Evolutionary conservation across 306 rosid species (phyloP).

Genomic region (Cercis canadensis): DNA sequence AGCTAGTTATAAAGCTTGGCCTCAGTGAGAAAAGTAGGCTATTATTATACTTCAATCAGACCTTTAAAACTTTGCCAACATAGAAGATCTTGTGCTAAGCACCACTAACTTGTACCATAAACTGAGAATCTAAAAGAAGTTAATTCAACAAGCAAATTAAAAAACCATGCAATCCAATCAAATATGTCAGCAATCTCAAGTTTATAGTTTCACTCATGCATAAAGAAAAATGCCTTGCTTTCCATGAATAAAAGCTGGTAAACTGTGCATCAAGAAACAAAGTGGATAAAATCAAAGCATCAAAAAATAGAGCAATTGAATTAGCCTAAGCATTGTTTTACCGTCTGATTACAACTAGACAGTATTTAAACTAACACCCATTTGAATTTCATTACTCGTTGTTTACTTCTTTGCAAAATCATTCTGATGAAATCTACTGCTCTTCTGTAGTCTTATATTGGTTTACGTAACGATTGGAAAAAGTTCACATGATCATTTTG

Average conservation of each 20-base stretch:
- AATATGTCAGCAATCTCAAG: slow-evolving; percentile 2
- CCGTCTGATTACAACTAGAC: neutral
- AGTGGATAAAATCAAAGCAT: neutral
- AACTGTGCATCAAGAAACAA: neutral
- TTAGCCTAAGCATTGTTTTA: no score
- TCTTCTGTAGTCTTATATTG: slow-evolving; percentile 14
- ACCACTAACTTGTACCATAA: slow-evolving; percentile 3
- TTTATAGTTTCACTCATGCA: neutral
- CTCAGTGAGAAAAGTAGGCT: slow-evolving; percentile 16
- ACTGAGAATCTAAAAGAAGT: no score
- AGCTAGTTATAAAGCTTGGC: slow-evolving; percentile 11
- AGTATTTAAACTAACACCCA: no score
- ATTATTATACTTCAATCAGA: slow-evolving; percentile 7
- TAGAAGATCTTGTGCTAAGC: slow-evolving; percentile 28
- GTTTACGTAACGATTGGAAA: neutral
- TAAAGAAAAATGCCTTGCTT: slow-evolving; percentile 4
- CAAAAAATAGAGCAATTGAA: neutral
- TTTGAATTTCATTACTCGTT: neutral
- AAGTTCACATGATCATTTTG: slow-evolving; percentile 1
- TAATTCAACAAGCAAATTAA: no score
- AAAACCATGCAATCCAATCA: no score
- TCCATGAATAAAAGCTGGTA: slow-evolving; percentile 8
- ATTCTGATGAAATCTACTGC: neutral
- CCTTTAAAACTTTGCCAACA: neutral
- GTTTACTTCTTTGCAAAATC: neutral